phyloP scores from a whole-genome alignment of 1,284 basidiomycete species.

The Leccinum pachyderme region DNA sequence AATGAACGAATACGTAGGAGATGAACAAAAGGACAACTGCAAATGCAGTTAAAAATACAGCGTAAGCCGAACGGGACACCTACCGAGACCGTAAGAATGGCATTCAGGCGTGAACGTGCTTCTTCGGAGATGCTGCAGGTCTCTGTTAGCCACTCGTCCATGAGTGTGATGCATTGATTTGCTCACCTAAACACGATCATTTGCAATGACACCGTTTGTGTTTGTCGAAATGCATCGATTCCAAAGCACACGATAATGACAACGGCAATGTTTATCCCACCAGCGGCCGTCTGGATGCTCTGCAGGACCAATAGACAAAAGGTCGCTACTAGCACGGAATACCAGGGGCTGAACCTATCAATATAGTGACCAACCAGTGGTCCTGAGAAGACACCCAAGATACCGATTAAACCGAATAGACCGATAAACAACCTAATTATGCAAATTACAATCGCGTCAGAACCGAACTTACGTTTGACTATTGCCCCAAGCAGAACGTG shows the following conservation, averaged over 20 bases:
- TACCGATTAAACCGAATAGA: slow-evolving; percentile 68
- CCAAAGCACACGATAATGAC: slow-evolving; percentile 47
- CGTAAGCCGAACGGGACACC: slow-evolving; percentile 12
- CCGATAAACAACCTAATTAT: slow-evolving; percentile 58
- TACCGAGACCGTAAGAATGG: slow-evolving; percentile 58
- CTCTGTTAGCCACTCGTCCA: neutral
- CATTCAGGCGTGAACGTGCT: slow-evolving; percentile 62
- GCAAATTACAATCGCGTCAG: neutral
- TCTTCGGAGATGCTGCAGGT: slow-evolving; percentile 49
- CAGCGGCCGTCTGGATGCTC: slow-evolving; percentile 55
- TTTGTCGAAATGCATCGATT: slow-evolving; percentile 46
- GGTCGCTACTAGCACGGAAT: slow-evolving; percentile 54
- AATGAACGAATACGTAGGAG: neutral
- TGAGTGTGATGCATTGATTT: neutral
- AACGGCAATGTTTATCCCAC: slow-evolving; percentile 56
- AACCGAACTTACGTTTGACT: neutral
- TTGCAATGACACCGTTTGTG: slow-evolving; percentile 40
- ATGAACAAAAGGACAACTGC: neutral
- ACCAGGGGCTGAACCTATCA: slow-evolving; percentile 65
- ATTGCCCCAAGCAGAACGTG: neutral
- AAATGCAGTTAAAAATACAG: neutral
- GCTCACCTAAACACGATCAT: slow-evolving; percentile 41
- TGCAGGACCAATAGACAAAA: slow-evolving; percentile 43
- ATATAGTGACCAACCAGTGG: slow-evolving; percentile 61
- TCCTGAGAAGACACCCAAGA: slow-evolving; percentile 60